A percentile compares a stretch with the other conserved stretches of the same genome.
phyloP scores from a whole-genome alignment of 345 rosid species.

The Combretum micranthum region DNA sequence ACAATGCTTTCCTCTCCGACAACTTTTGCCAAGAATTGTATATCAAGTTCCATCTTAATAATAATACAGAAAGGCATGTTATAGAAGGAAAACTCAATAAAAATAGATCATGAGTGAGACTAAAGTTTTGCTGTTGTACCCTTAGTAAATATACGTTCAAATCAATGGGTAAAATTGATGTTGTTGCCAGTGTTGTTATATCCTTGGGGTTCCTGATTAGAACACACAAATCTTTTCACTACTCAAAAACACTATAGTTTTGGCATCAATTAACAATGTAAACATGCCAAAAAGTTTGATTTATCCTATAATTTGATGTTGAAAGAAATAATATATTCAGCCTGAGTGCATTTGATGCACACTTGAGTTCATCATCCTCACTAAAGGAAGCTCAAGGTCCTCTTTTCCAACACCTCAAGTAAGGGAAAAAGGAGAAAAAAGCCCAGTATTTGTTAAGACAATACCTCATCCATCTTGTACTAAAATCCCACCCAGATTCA shows the following conservation, averaged over 20 bases:
- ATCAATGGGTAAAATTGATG: conserved; percentile 82
- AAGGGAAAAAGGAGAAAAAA: too few relatives aligned
- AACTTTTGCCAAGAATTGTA: conserved; percentile 57
- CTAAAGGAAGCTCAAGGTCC: too few relatives aligned
- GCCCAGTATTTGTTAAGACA: not conserved
- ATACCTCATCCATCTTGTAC: conserved; percentile 95
- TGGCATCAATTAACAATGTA: not conserved
- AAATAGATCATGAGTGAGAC: not conserved
- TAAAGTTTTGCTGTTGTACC: conserved; percentile 24
- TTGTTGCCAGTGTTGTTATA: conserved; percentile 56
- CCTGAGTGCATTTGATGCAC: too few relatives aligned
- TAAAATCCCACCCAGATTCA: conserved; percentile 95
- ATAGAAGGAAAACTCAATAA: not conserved
- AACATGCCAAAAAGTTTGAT: not conserved
- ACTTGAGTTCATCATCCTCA: too few relatives aligned
- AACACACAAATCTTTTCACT: not conserved
- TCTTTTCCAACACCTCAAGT: too few relatives aligned
- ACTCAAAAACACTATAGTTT: not conserved
- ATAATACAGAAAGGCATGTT: conserved; percentile 1
- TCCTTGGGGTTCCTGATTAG: conserved; percentile 49
- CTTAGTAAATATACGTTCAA: conserved; percentile 60
- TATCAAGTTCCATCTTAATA: conserved; percentile 84
- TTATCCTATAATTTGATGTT: too few relatives aligned
- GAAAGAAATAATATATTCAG: too few relatives aligned
- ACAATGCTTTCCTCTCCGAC: conserved; percentile 35